Base-by-base conservation (phyloP, 2,329 filamentous ascomycete species). In the Penicillium sp. region DNA sequence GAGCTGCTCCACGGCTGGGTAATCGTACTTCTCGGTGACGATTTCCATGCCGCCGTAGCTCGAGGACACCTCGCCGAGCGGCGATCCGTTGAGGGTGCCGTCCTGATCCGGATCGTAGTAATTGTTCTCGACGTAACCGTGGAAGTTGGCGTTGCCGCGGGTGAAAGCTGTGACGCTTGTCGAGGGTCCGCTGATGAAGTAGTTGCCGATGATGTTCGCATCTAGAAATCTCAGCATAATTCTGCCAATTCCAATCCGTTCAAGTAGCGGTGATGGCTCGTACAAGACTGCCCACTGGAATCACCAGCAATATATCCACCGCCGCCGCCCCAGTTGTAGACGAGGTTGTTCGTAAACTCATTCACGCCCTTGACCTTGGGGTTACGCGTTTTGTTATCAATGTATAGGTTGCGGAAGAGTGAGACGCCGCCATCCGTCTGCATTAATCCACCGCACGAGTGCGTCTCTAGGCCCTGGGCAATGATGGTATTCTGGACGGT, bases 331-430 rank as follows among this genome's bases (percentile, higher is more conserved):
- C 83, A 86, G 69, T 86, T 86, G 67, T 86, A 86, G 3, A 86
- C 68, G 3, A 86, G 78, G 67, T 83, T 78, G 62, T 81, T 79
- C 48, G 75, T 77, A 61, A 85, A 86, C 66, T 86, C 83, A 26
- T 85, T 86, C 3, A 83, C 79, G 0, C 83, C 84, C 69, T 86
- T 86, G 53, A 85, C 83, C 63, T 85, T 85, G 1, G 84, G 84
- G 62, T 86, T 85, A 1, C 84, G 78, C 9, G 83, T 86, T 69
- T 86, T 85, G 65, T 84, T 86, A 64, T 85, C 83, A 58, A 85
- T 82, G 69, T 85, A 86, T 35, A 86, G 69, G 66, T 86, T 86
- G 4, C 84, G 76, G 70, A 85, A 85, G 5, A 84, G 76, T 17
- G 79, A 82, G 38, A 66, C 58, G 5, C 65, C 63, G 7, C 65